Base-by-base conservation (phyloP, 352 stramenopile genomes). In the Phytophthora pistaciae region DNA sequence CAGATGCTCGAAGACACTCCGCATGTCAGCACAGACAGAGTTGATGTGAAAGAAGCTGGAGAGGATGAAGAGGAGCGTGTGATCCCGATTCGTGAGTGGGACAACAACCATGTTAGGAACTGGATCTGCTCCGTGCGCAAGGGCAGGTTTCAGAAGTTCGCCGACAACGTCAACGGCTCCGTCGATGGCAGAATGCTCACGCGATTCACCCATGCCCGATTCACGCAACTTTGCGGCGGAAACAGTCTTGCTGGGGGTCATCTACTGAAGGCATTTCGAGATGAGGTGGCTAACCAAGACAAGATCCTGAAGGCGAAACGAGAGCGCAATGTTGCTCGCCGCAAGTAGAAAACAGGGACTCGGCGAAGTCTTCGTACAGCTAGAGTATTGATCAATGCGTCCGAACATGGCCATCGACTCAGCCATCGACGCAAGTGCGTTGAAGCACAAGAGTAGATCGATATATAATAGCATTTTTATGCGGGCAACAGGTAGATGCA, bases 1-100 rank as follows among this genome's bases (percentile, higher is more conserved):
- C 79, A 91, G 29, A 92, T 96, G 78, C 66, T 96, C 2, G 85
- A 87, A 58, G 85, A 93, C 21, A 52, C 68, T 2, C 80, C 83
- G 11, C 68, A 75, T 3, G 76, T 92, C 48, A 86, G 75, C 60
- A 88, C 85, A 0, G 70, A 93, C 25, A 56, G 66, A 33, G 78
- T 84, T 5, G 81, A 92, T 29, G 83, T 91, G 10, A 81, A 87
- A 31, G 74, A 87, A 61, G 66, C 66, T 10, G 77, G 74, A 36
- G 80, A 85, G 48, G 62, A 55, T 25, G 58, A 78, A 54, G 75
- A 87, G 16, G 40, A 77, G 5, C 64, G 52, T 3, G 18, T 84
- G 11, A 21, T 85, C 16, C 67, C 77, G 1, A 68, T 93, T 49
- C 81, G 83, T n/a, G 80, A 91, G 61, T 95, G 89, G 87, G 77